Evolutionary conservation across 208 protist genomes (phyloP), one percentile per base, ranked within the genome.

Genomic region (Trypanosoma grayi): DNA sequence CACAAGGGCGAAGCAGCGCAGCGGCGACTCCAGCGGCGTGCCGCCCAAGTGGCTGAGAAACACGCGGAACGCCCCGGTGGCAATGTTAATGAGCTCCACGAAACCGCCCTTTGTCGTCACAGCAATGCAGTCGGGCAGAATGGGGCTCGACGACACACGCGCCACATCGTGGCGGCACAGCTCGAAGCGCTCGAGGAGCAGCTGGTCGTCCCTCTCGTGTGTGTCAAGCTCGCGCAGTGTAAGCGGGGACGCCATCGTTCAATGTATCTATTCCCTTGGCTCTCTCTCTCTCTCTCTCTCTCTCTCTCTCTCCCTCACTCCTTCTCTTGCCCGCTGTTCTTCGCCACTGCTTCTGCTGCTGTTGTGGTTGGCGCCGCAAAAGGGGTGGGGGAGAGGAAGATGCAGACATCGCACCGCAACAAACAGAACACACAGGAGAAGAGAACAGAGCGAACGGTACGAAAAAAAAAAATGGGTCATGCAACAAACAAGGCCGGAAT

Each of bases 81-180:
- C 24, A 27, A 77, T 75, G 48, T 92, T 56, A 39, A 94, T 80
- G 25, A 91, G 70, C 58, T 94, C 73, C 2, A 94, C 59, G 61
- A 94, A 94, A 2, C 88, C 88, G n/a, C 70, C 77, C 45, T 71
- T 66, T 7, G 84, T 91, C 4, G 84, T 87, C 27, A 94, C 71
- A 5, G 77, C 83, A 25, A 94, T 68, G 41, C 73, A 70, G 20
- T 82, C 58, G 1, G 74, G 83, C 2, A 90, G 44, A 36, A 81
- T 48, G 28, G 59, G 59, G 9, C 66, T 78, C 7, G 79, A 55
- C 7, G 82, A 77, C 11, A 94, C 81, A 22, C 64, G 69, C 9
- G 83, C 36, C 7, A 94, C 88, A 22, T 75, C 58, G 41, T 83
- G 69, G 30, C 88, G 81, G 50, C 60, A 90, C 13, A 66, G 66